phyloP scores from a whole-genome alignment of 2,329 filamentous ascomycete genomes.

The Neurospora sp. region DNA sequence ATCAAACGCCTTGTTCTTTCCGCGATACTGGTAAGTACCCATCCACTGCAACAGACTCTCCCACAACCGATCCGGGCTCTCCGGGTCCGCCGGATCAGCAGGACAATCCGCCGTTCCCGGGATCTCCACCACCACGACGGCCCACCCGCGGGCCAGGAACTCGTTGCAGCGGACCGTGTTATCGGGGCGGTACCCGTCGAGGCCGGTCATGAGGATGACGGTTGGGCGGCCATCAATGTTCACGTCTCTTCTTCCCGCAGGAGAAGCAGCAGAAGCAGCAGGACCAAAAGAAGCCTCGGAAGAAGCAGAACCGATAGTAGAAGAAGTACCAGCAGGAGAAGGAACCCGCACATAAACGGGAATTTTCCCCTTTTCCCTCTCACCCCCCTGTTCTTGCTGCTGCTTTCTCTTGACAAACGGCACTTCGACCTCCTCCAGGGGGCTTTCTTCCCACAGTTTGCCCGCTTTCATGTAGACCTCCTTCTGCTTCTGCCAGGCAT shows the following conservation, averaged over 20 bases:
- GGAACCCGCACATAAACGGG: not conserved
- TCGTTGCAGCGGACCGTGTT: constrained; percentile 52
- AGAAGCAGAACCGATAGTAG: too few relatives aligned
- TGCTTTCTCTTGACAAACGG: constrained; percentile 31
- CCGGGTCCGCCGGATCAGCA: constrained; percentile 50
- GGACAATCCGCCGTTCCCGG: constrained; percentile 60
- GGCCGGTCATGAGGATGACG: constrained; percentile 49
- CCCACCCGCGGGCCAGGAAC: constrained; percentile 53
- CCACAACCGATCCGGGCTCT: constrained; percentile 51
- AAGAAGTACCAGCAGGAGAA: not conserved
- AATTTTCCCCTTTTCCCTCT: not conserved
- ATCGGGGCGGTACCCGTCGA: constrained; percentile 55
- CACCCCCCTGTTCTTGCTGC: constrained; percentile 1
- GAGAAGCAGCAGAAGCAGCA: too few relatives aligned
- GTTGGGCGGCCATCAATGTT: constrained; percentile 25
- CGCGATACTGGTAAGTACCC: constrained; percentile 14
- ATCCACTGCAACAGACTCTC: constrained; percentile 53
- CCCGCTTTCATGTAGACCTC: constrained; percentile 49
- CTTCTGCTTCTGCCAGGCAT: constrained; percentile 59
- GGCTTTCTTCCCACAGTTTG: constrained; percentile 38
- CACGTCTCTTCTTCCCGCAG: too few relatives aligned
- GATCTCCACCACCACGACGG: constrained; percentile 51
- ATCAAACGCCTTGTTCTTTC: constrained; percentile 39
- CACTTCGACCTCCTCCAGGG: constrained; percentile 52
- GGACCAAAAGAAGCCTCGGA: too few relatives aligned